Base-by-base conservation (phyloP, 2,329 filamentous ascomycete species). In the Teratosphaeria gauchensis region DNA sequence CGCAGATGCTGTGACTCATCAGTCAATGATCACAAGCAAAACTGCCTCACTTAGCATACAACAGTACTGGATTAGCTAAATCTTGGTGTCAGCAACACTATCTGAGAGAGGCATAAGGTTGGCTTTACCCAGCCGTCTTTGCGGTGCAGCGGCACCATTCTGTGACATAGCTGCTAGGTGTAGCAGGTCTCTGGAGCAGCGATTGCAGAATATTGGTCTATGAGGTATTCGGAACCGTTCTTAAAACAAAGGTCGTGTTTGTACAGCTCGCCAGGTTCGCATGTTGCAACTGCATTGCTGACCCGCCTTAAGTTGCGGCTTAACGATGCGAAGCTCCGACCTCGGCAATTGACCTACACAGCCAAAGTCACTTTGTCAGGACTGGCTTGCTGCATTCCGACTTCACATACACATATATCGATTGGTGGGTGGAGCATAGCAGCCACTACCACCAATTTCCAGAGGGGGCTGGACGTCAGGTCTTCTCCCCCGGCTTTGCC, bases 1-100 rank as follows among this genome's bases (percentile, higher is more conserved):
- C 92, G 77, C 92, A 97, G 71, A 97, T 84, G 69, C 92, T 96
- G 54, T 3, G 19, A 19, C 16, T n/a, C 9, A 21, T 53, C 52
- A 53, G 52, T n/a, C 28, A 14, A 14, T 3, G 21, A n/a, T 7
- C 5, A 28, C 5, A 6, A 8, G 4, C 0, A 48, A 16, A 1
- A 1, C 2, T 19, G 42, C 4, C 2, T 2, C 21, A 1, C 2
- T 19, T 16, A 2, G 6, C 42, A 2, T 21, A 48, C 42, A 48
- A 48, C n/a, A 48, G 42, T 2, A 48, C 42, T 21, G 42, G 42
- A 21, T 48, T 48, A 11, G 42, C 42, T 48, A n/a, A 3, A 21
- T 31, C 6, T 38, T 55, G n/a, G 21, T 14, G 54, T 66, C 55
- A 61, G 63, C 53, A 31, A 35, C 21, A n/a, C 28, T 11, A 53